A percentile compares a stretch with the other conserved stretches of the same genome.
These are phyloP conservation scores for Penicillium riverlandense DNA, from an alignment of 495 filamentous ascomycete genomes.

Conservation along the genomic window DNA sequence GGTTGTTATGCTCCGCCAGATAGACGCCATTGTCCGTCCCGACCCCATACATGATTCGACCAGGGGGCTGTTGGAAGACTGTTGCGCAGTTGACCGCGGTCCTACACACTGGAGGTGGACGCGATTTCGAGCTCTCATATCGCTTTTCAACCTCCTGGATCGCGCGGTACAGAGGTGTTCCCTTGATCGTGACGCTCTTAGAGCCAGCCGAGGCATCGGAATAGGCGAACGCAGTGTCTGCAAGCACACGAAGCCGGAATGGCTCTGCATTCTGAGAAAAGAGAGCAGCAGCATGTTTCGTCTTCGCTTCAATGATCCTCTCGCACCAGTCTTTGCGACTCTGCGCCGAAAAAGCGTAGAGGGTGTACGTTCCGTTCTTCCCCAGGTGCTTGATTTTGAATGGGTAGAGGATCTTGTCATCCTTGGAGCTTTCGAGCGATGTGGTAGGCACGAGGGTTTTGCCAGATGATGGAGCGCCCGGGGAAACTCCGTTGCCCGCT, in stretches of 20 bases:
- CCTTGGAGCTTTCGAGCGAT: constrained; percentile 45
- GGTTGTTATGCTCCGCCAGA: constrained; percentile 75
- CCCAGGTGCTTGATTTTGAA: constrained; percentile 98
- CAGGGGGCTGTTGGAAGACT: constrained; percentile 65
- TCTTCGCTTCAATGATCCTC: constrained; percentile 92
- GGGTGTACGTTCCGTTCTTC: constrained; percentile 69
- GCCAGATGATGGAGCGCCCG: constrained; percentile 18
- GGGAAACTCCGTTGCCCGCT: constrained; percentile 50
- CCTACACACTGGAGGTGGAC: constrained; percentile 70
- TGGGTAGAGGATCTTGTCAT: constrained; percentile 83
- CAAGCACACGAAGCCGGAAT: constrained; percentile 85
- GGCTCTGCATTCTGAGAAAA: constrained; percentile 94
- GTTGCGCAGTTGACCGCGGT: constrained; percentile 89
- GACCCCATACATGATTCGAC: constrained; percentile 85
- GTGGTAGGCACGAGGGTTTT: constrained; percentile 46
- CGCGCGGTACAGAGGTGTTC: constrained; percentile 86
- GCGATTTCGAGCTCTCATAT: constrained; percentile 54
- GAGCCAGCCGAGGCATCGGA: constrained; percentile 51
- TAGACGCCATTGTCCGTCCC: constrained; percentile 94
- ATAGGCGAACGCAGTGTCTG: constrained; percentile 83
- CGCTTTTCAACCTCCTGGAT: constrained; percentile 78
- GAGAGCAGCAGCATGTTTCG: constrained; percentile 78
- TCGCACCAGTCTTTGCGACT: constrained; percentile 84
- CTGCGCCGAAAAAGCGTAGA: constrained; percentile 70
- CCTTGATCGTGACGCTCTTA: constrained; percentile 63